Conservation (phyloP, 2,329 filamentous ascomycete genomes). For the Sporothrix mexicana region DNA sequence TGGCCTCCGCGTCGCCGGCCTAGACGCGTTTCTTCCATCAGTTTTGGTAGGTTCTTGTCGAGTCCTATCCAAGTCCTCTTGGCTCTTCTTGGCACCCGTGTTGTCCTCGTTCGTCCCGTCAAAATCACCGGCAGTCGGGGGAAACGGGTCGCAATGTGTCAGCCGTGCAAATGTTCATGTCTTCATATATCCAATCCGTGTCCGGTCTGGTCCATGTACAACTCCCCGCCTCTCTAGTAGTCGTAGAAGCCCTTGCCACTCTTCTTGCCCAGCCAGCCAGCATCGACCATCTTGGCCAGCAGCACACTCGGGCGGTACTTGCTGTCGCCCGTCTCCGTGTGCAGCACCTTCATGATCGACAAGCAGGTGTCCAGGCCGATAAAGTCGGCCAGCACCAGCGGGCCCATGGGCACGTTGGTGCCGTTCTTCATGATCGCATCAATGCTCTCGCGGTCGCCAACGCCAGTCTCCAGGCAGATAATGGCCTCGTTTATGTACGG, state of each 20-base stretch:
- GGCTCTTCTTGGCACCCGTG: not conserved
- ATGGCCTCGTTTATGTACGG: slow-evolving; percentile 99
- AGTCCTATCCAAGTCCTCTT: not conserved
- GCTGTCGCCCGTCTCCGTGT: slow-evolving; percentile 89
- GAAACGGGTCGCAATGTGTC: not conserved
- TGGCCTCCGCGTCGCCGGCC: slow-evolving; percentile 1
- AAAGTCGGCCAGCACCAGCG: slow-evolving; percentile 91
- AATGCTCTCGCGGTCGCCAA: slow-evolving; percentile 88
- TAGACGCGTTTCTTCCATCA: not conserved
- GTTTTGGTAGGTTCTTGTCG: not conserved
- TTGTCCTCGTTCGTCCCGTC: not conserved
- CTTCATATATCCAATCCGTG: not conserved
- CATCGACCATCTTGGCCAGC: slow-evolving; percentile 94
- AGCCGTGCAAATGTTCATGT: too few relatives aligned
- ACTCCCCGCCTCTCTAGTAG: slow-evolving; percentile 59
- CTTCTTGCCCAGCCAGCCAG: slow-evolving; percentile 98
- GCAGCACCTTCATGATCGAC: slow-evolving; percentile 94
- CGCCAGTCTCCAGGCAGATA: slow-evolving; percentile 91
- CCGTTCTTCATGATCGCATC: slow-evolving; percentile 99
- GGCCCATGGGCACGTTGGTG: slow-evolving; percentile 98
- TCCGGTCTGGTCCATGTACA: not conserved
- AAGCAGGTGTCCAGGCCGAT: slow-evolving; percentile 96
- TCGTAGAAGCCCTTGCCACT: slow-evolving; percentile 95
- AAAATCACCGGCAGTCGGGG: not conserved
- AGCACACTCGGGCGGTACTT: slow-evolving; percentile 93